Evolutionary conservation across 192 early-diverging fungal species (phyloP), one percentile per base, ranked within the genome.

Genomic region (Gigaspora rosea): DNA sequence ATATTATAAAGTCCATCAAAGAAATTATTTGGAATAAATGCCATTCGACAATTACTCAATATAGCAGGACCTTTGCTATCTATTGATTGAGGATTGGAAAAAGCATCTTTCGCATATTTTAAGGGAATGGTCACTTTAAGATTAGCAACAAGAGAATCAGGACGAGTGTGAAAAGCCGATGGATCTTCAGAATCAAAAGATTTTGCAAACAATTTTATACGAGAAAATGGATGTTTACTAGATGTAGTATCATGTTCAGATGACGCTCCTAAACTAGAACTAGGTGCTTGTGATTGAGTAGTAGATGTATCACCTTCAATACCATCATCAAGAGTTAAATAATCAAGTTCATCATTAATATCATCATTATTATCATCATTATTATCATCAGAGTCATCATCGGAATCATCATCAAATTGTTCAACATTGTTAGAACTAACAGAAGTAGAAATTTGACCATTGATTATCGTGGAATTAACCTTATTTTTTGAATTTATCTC

Each of bases 1-100:
- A 85, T 33, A 63, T 81, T 85, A 33, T 80, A 65, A 36, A 85
- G 80, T 11, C 80, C 84, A 54, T 83, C 82, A 73, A 85, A 83
- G 54, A 85, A 85, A 41, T 83, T 76, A 64, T 81, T 74, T 1
- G 84, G 84, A 61, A 85, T 82, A 58, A 80, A 74, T 46, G 72
- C 32, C 47, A 74, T 12, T 5, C 50, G 72, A 49, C 61, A 61
- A 61, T 74, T 74, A 47, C 47, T 61, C 12, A 74, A 62, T 48
- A 56, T 47, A 46, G 72, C 56, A 2, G 72, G 72, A 48, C 72
- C 35, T 61, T 62, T 74, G 11, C 16, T 54, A 35, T 52, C 33
- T 56, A 41, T 41, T 6, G 41, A 41, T 41, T 41, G 52, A 56
- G 18, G 32, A 71, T 74, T 74, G 8, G 61, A 13, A 9, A 74